phyloP scores from a whole-genome alignment of 2,329 filamentous ascomycete genomes.

The Periconia sp. region DNA sequence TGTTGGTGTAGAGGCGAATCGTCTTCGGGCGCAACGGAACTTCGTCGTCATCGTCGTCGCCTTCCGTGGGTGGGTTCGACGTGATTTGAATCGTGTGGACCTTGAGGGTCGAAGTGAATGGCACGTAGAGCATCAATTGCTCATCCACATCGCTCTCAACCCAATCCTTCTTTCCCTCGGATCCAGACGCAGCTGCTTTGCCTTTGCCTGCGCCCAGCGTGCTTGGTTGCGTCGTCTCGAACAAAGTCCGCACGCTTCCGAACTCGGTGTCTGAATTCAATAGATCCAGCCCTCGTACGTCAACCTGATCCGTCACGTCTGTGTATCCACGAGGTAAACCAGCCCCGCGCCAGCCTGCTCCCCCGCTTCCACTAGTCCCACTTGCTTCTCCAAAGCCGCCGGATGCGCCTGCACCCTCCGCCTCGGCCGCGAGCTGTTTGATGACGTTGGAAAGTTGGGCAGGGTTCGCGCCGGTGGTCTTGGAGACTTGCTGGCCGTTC shows the following conservation, averaged over 20 bases:
- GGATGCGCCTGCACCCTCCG: constrained; percentile 56
- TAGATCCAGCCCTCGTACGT: constrained; percentile 78
- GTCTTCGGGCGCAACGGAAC: constrained; percentile 78
- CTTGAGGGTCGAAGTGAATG: constrained; percentile 86
- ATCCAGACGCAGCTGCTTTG: constrained; percentile 57
- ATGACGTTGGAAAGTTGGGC: constrained; percentile 70
- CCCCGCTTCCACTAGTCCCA: constrained; percentile 46
- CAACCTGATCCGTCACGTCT: constrained; percentile 80
- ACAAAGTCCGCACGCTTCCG: constrained; percentile 72
- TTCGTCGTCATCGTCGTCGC: constrained; percentile 66
- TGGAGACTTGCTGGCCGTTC: constrained; percentile 66
- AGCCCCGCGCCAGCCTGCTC: constrained; percentile 70
- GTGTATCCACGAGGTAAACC: constrained; percentile 76
- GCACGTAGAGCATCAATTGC: constrained; percentile 89
- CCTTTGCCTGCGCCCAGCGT: constrained; percentile 54
- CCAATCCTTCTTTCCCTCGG: constrained; percentile 69
- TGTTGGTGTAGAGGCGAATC: constrained; percentile 85
- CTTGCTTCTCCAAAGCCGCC: constrained; percentile 46
- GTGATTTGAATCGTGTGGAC: constrained; percentile 87
- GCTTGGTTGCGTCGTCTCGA: constrained; percentile 69
- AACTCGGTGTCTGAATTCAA: constrained; percentile 81
- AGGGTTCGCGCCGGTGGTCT: constrained; percentile 73
- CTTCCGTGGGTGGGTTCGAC: constrained; percentile 64
- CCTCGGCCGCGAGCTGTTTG: constrained; percentile 69
- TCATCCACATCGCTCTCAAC: constrained; percentile 97